phyloP scores from a whole-genome alignment of 2,329 filamentous ascomycete species.

The Fusarium goolgardi region DNA sequence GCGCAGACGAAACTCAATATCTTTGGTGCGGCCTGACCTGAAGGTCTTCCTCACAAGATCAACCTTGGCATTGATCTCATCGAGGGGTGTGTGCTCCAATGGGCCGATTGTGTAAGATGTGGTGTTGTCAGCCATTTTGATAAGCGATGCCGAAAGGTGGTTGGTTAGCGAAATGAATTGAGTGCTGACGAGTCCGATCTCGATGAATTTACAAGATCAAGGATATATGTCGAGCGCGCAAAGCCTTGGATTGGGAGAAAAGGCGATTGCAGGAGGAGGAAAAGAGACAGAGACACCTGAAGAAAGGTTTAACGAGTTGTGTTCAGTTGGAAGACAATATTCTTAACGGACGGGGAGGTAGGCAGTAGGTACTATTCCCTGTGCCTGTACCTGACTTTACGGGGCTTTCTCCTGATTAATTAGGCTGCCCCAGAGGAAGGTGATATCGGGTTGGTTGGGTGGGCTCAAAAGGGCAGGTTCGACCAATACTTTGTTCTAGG shows the following conservation, averaged over 20 bases:
- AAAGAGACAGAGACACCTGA: background rate
- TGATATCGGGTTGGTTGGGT: slow-evolving; percentile 8
- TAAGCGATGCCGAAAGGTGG: slow-evolving; percentile 16
- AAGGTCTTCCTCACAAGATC: slow-evolving; percentile 75
- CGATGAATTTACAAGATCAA: background rate
- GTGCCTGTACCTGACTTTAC: slow-evolving; percentile 3
- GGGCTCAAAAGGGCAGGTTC: slow-evolving; percentile 5
- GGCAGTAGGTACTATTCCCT: background rate
- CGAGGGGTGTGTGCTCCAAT: slow-evolving; percentile 72
- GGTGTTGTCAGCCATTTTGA: slow-evolving; percentile 54
- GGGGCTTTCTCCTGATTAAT: slow-evolving; percentile 27
- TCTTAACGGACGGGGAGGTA: background rate
- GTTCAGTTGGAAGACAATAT: slow-evolving; percentile 1
- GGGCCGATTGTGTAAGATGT: slow-evolving; percentile 54
- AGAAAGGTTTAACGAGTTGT: background rate
- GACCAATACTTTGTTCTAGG: slow-evolving; percentile 13
- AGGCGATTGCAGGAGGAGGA: background rate
- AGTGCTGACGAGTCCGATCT: slow-evolving; percentile 25
- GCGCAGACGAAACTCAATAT: slow-evolving; percentile 81
- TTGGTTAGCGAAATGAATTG: slow-evolving; percentile 19
- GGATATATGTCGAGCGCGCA: background rate
- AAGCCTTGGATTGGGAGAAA: background rate
- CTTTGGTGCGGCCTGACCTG: slow-evolving; percentile 81
- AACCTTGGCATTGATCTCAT: slow-evolving; percentile 72
- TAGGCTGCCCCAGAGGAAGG: slow-evolving; percentile 16